phyloP scores from a whole-genome alignment of 441 rosid genomes.

The Mallotus repandus region DNA sequence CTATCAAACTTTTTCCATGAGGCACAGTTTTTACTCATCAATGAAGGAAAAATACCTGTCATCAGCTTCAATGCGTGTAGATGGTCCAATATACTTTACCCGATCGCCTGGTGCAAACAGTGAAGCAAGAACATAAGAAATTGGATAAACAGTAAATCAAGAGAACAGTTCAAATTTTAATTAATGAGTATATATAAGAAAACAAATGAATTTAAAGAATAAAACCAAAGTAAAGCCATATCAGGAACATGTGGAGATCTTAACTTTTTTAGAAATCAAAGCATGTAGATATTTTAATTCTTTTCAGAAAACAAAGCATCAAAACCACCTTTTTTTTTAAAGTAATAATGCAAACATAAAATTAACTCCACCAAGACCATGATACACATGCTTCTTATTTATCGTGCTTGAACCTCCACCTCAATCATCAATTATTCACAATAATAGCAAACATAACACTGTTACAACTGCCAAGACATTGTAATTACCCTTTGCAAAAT shows the following conservation, averaged over 20 bases:
- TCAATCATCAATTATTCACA: background rate
- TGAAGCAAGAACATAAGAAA: background rate
- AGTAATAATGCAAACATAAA: background rate
- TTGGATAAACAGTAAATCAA: slow-evolving; percentile 1
- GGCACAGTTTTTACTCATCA: background rate
- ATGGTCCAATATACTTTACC: slow-evolving; percentile 73
- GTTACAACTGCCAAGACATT: background rate
- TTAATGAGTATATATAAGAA: background rate
- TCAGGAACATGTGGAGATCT: background rate
- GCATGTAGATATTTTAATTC: slow-evolving; percentile 9
- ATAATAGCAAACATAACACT: background rate
- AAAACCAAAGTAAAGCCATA: slow-evolving; percentile 3
- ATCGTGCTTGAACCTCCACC: background rate
- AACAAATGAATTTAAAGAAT: background rate
- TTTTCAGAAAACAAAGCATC: background rate
- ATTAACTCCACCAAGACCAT: background rate
- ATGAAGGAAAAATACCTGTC: slow-evolving; percentile 47
- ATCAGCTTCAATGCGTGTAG: slow-evolving; percentile 49
- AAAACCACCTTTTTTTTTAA: background rate
- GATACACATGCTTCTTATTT: background rate
- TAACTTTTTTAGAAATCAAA: slow-evolving; percentile 1
- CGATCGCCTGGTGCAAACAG: slow-evolving; percentile 67
- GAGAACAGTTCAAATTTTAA: background rate
- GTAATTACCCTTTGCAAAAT: background rate
- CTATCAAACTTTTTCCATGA: background rate